Base-by-base conservation (phyloP, 352 stramenopile species). In the Ophiocytium majus region DNA sequence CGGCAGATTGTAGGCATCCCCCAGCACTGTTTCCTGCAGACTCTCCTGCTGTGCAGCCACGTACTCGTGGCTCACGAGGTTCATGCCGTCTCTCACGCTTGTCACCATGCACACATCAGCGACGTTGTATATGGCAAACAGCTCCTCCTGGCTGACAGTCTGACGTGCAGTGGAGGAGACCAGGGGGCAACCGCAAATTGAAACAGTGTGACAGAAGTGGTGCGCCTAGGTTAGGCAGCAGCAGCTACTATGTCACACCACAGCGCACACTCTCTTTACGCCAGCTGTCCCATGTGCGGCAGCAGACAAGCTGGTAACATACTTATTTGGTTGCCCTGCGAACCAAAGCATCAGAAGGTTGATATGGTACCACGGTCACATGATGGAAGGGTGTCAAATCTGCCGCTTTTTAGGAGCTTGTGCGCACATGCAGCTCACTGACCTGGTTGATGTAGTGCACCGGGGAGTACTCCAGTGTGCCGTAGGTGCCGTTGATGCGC, bases 21-120 rank as follows among this genome's bases (percentile, higher is more conserved):
- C n/a, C n/a, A n/a, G n/a, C n/a, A n/a, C n/a, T n/a, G n/a, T n/a
- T n/a, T n/a, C n/a, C n/a, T n/a, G n/a, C n/a, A n/a, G n/a, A n/a
- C n/a, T n/a, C 66, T 90, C 76, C 80, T 85, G 93, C 85, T 96
- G 93, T 76, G 92, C 95, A 82, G 94, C 94, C 35, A 96, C 93
- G 83, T 94, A 96, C 86, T 96, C 93, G 85, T 96, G 91, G 81
- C 91, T 94, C 32, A 96, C 93, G 5, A 96, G 91, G 82, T 96
- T 96, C 93, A 96, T 95, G 17, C 93, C 93, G 78, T 96, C 93
- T 43, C 93, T 90, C 19, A 96, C 90, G n/a, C 92, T 95, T 0
- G 93, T 96, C 76, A 96, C 93, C n/a, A 96, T 84, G 33, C 93
- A 95, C 1, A 94, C 93, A 78, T 96, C 92, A 10, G 93, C 93